A percentile compares a stretch with the other conserved stretches of the same genome.
phyloP scores from a whole-genome alignment of 2,329 filamentous ascomycete genomes.

The Orbilia brochopaga region DNA sequence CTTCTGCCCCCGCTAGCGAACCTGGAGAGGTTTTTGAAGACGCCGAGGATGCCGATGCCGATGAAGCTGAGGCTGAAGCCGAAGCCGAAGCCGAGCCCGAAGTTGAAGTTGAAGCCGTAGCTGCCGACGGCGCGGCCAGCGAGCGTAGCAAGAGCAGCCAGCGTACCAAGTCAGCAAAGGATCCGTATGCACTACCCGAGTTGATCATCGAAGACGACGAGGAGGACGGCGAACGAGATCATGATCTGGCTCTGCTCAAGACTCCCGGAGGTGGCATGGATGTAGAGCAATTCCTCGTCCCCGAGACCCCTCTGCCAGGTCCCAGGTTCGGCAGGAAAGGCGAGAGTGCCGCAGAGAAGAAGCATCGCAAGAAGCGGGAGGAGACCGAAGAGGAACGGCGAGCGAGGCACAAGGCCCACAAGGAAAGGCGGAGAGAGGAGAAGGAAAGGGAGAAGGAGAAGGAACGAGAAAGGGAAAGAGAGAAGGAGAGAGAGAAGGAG shows the following conservation, averaged over 20 bases:
- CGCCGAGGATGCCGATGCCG: background rate
- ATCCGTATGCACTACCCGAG: conserved; percentile 45
- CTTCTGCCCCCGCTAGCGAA: conserved; percentile 8
- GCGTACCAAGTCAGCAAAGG: conserved; percentile 22
- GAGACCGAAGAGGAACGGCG: conserved; percentile 36
- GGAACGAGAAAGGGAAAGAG: conserved; percentile 38
- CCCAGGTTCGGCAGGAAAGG: conserved; percentile 18
- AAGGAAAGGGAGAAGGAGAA: conserved; percentile 41
- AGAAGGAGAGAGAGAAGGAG: conserved; percentile 26
- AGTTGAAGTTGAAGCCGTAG: conserved; percentile 10
- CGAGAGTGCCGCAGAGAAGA: conserved; percentile 29
- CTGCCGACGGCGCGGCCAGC: conserved; percentile 31
- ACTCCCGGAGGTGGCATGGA: conserved; percentile 48
- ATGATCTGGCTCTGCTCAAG: conserved; percentile 25
- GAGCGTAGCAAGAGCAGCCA: conserved; percentile 39
- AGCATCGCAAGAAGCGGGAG: conserved; percentile 42
- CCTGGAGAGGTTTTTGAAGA: background rate
- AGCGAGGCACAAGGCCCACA: background rate
- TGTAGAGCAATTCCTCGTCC: conserved; percentile 42
- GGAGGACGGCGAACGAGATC: conserved; percentile 18
- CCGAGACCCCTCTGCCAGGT: conserved; percentile 36
- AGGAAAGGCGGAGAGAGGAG: conserved; percentile 13
- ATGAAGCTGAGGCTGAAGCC: background rate
- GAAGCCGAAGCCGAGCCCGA: too few relatives aligned
- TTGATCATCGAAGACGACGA: conserved; percentile 48